These are phyloP conservation scores for Schizophyllum commune DNA, from an alignment of 1,284 basidiomycete genomes.

Conservation along the genomic window DNA sequence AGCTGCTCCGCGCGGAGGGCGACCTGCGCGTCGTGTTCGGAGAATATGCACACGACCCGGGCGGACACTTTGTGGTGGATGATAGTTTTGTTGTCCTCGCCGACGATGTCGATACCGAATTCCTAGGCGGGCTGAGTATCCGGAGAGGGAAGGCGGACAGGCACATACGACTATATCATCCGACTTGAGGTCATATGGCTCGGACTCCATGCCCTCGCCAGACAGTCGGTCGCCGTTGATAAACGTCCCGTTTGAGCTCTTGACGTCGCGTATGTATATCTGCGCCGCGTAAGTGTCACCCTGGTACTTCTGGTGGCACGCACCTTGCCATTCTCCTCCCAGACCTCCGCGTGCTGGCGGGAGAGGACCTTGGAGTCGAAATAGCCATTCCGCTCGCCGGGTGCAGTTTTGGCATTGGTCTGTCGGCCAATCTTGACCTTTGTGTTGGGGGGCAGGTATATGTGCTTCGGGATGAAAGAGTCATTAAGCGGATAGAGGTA, in stretches of 20 bases:
- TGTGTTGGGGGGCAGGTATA: constrained; percentile 67
- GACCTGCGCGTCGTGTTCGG: constrained; percentile 74
- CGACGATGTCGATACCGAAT: constrained; percentile 98
- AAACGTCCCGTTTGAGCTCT: constrained; percentile 97
- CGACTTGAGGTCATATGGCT: constrained; percentile 89
- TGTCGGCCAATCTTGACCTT: constrained; percentile 96
- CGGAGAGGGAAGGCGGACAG: background rate
- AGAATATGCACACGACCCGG: constrained; percentile 84
- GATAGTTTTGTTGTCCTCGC: constrained; percentile 97
- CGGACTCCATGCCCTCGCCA: constrained; percentile 86
- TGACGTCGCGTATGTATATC: constrained; percentile 98
- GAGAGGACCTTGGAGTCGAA: constrained; percentile 97
- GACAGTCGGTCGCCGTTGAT: constrained; percentile 94
- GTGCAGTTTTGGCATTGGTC: constrained; percentile 94
- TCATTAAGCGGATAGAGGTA: constrained; percentile 96
- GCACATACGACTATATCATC: constrained; percentile 69
- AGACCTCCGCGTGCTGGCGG: constrained; percentile 95
- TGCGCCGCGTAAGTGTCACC: constrained; percentile 22
- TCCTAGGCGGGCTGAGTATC: constrained; percentile 50
- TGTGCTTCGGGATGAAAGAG: constrained; percentile 94
- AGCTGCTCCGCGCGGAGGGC: constrained; percentile 62
- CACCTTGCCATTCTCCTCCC: constrained; percentile 88
- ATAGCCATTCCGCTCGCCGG: constrained; percentile 92
- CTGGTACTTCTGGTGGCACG: constrained; percentile 13
- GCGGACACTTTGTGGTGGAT: constrained; percentile 98